Conservation (phyloP, 1,284 basidiomycete genomes). For the Sparassis latifolia region DNA sequence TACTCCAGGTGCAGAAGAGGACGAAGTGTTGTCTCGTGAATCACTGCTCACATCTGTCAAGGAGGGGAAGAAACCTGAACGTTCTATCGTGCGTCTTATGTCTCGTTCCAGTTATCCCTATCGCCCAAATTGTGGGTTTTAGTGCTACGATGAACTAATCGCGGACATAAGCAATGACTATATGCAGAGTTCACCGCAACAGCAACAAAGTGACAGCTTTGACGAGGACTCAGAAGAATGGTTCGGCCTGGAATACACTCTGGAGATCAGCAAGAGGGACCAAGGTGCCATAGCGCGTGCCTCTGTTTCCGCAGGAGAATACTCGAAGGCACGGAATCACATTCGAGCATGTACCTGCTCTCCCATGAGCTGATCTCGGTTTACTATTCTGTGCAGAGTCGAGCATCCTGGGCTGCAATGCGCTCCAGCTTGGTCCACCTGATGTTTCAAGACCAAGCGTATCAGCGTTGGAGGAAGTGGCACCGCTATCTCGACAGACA, state of each 20-base stretch:
- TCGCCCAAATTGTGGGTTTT: constrained; percentile 6
- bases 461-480: constrained; percentile 33
- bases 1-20: too few relatives aligned
- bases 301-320: constrained; percentile 28
- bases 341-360: not conserved
- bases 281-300: too few relatives aligned
- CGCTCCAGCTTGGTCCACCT: too few relatives aligned
- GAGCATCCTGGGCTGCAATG: constrained; percentile 38
- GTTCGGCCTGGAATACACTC: constrained; percentile 38
- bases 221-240: constrained; percentile 28
- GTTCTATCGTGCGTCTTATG: constrained; percentile 6
- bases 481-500: constrained; percentile 30
- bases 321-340: constrained; percentile 18
- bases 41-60: constrained; percentile 1
- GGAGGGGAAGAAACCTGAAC: constrained; percentile 13
- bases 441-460: constrained; percentile 32
- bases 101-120: not conserved
- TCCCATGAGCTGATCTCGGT: too few relatives aligned
- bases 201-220: not conserved
- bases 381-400: constrained; percentile 25
- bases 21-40: not conserved
- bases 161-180: constrained; percentile 13
- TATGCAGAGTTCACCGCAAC: constrained; percentile 8
- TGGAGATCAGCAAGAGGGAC: constrained; percentile 37
- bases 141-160: constrained; percentile 20